A percentile compares a stretch with the other conserved stretches of the same genome.
Evolutionary conservation across 2,329 filamentous ascomycete species (phyloP).

Genomic region (Calonectria hawksworthii): DNA sequence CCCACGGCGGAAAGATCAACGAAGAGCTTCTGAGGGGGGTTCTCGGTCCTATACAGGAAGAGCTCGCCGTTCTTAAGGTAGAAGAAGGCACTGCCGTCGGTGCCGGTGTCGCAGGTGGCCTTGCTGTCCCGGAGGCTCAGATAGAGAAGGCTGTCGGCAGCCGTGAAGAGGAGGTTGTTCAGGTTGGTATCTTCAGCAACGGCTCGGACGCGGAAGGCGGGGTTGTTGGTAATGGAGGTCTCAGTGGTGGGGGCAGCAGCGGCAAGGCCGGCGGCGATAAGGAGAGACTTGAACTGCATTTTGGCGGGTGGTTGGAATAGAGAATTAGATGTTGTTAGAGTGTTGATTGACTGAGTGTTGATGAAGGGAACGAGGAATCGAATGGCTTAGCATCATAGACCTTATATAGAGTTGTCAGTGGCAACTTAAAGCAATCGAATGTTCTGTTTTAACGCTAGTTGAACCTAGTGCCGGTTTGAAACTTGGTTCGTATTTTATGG

Average conservation of each 20-base stretch:
- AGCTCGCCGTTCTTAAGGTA: slow-evolving; percentile 60
- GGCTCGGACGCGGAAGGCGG: slow-evolving; percentile 18
- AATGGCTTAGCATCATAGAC: not conserved
- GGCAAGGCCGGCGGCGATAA: slow-evolving; percentile 45
- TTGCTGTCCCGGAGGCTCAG: slow-evolving; percentile 59
- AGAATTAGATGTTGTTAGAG: not conserved
- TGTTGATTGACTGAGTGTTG: not conserved
- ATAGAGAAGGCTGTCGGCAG: slow-evolving; percentile 59
- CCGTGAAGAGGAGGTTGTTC: slow-evolving; percentile 62
- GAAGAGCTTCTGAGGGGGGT: slow-evolving; percentile 62
- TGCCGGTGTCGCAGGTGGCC: slow-evolving; percentile 61
- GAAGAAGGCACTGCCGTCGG: slow-evolving; percentile 63
- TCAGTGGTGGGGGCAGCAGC: slow-evolving; percentile 39
- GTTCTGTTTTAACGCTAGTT: slow-evolving; percentile 2
- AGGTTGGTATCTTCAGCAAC: slow-evolving; percentile 62
- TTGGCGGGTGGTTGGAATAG: slow-evolving; percentile 22
- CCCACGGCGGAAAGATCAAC: slow-evolving; percentile 71
- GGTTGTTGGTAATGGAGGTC: not conserved
- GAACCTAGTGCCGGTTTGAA: not conserved
- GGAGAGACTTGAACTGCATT: slow-evolving; percentile 48
- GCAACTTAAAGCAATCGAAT: not conserved
- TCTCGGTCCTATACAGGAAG: slow-evolving; percentile 58
- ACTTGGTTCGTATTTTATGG: not conserved
- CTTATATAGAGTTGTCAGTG: slow-evolving; percentile 1
- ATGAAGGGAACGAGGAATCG: not conserved